Evolutionary conservation across 306 rosid species (phyloP), one percentile per base, ranked within the genome.

Genomic region (Vigna mungo): DNA sequence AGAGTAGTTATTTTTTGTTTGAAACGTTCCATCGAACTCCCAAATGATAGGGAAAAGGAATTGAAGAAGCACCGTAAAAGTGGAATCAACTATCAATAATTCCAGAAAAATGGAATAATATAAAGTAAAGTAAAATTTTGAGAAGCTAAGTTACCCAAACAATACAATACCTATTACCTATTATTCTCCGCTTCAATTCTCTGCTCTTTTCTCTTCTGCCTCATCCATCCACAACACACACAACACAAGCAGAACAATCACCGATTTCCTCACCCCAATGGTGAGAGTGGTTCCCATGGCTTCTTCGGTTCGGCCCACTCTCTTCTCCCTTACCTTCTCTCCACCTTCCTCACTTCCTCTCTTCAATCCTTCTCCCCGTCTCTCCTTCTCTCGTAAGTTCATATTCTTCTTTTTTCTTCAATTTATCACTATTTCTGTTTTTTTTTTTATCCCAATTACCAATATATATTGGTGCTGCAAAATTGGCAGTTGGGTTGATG

Each of bases 211-310:
- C 46, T 39, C 44, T 37, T 37, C 43, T 37, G 9, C 20, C 53
- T 51, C 52, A 71, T 71, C 64, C 76, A 36, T 71, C 37, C 37
- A 34, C 64, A 52, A 8, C 48, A 52, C 20, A 51, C 48, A 32
- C 32, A 52, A 49, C 32, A 15, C 13, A 69, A 49, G 15, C 3
- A 49, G 7, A 34, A 34, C 37, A 34, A 34, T 4, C 37, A 34
- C 37, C 12, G 8, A 41, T 43, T 2, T 0, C 4, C 47, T 9
- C 49, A 44, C 15, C 49, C 5, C 49, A 44, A 85, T 85, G 92
- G 97, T 88, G 84, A 82, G 90, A 85, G 78, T 86, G 52, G 74
- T 90, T 53, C 97, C 93, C 14, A 86, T 87, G 93, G 95, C 96
- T 37, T 89, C 90, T 71, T 86, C 97, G 18, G 78, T 94, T 83